Evolutionary conservation across 176 grass and related monocot species (phyloP).

Genomic region (Melocanna baccifera): DNA sequence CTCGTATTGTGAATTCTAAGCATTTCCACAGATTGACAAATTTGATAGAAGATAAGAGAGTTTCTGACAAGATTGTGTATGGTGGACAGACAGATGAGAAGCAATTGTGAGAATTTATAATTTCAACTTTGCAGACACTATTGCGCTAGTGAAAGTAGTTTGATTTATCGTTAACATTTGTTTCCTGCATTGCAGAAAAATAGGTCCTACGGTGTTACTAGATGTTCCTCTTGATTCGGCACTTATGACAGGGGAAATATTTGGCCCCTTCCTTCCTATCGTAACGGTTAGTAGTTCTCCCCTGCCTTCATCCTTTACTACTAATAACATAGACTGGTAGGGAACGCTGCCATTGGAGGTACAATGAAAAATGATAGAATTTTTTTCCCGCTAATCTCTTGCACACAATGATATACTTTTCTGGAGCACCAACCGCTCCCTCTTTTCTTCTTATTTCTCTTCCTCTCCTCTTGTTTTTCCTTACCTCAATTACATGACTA

Average conservation of each 20-base stretch:
- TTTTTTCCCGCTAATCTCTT: too few relatives aligned
- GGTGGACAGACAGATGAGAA: constrained; percentile 70
- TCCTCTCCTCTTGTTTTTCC: too few relatives aligned
- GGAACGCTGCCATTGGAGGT: background rate
- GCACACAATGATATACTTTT: too few relatives aligned
- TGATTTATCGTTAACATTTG: background rate
- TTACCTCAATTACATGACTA: too few relatives aligned
- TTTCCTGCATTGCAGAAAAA: constrained; percentile 56
- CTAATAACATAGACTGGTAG: background rate
- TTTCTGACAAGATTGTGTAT: constrained; percentile 62
- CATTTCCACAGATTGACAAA: constrained; percentile 59
- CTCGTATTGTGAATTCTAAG: constrained; percentile 70
- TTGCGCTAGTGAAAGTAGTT: background rate
- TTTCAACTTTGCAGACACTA: background rate
- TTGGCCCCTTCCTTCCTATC: constrained; percentile 85
- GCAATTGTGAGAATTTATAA: constrained; percentile 49
- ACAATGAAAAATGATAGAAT: too few relatives aligned
- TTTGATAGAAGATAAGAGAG: constrained; percentile 66
- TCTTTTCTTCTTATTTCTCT: too few relatives aligned
- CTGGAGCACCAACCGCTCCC: too few relatives aligned
- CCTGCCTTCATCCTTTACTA: background rate
- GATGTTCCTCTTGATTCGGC: constrained; percentile 67
- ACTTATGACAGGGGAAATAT: constrained; percentile 75
- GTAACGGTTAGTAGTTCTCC: constrained; percentile 54
- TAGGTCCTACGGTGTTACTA: constrained; percentile 68